phyloP scores from a whole-genome alignment of 2,329 filamentous ascomycete genomes.

The Diplodia intermedia region DNA sequence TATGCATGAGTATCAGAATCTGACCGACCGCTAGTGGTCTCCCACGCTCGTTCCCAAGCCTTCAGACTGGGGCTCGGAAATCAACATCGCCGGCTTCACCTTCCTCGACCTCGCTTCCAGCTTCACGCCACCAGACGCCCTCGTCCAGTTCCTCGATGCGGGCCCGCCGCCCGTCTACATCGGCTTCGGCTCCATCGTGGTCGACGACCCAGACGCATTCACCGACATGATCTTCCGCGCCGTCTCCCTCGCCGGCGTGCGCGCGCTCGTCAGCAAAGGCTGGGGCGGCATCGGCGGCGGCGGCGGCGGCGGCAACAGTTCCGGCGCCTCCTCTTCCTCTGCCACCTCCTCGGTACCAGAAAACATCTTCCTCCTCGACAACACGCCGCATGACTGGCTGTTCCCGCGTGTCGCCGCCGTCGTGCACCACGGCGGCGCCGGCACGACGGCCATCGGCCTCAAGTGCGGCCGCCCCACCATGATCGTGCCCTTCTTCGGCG shows the following conservation, averaged over 20 bases:
- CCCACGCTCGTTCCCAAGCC: constrained; percentile 71
- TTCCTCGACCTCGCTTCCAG: constrained; percentile 73
- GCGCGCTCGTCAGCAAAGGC: constrained; percentile 75
- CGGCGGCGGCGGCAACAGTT: constrained; percentile 50
- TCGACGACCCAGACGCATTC: constrained; percentile 73
- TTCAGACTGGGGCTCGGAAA: constrained; percentile 70
- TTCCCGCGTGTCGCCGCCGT: constrained; percentile 51
- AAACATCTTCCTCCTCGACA: constrained; percentile 74
- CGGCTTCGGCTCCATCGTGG: constrained; percentile 77
- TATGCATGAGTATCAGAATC: neutral
- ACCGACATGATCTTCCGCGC: constrained; percentile 76
- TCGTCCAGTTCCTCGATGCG: constrained; percentile 51
- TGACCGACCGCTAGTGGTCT: constrained; percentile 50
- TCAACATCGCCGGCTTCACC: constrained; percentile 79
- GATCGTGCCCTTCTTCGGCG: constrained; percentile 81
- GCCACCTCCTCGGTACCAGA: constrained; percentile 48
- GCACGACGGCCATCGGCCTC: constrained; percentile 76
- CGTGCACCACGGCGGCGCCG: constrained; percentile 64
- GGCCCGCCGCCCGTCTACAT: constrained; percentile 71
- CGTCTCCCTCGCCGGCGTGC: constrained; percentile 68
- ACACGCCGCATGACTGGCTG: constrained; percentile 79
- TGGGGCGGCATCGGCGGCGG: constrained; percentile 74
- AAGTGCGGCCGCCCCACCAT: constrained; percentile 75
- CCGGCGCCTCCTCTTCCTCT: neutral
- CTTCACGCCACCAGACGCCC: constrained; percentile 64